Conservation (phyloP, 306 rosid species). For the Prunus campanulata region DNA sequence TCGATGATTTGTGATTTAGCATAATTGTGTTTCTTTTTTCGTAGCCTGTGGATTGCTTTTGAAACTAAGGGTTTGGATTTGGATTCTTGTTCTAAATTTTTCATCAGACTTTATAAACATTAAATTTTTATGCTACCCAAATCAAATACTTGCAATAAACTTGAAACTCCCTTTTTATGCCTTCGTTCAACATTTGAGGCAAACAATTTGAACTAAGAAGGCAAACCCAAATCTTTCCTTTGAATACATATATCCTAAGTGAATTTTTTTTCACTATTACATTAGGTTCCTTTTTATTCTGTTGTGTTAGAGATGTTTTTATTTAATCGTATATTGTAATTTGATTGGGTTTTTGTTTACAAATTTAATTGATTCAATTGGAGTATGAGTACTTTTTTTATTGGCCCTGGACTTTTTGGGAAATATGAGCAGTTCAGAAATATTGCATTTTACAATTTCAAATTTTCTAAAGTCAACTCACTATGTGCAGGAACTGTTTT, state of each 20-base stretch:
- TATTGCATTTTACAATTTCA: background rate
- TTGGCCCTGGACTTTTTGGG: background rate
- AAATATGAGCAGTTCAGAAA: background rate
- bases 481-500: constrained; percentile 73
- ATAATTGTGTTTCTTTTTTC: background rate
- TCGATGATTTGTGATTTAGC: background rate
- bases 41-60: background rate
- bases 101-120: background rate
- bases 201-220: background rate
- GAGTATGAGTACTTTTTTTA: too few species aligned
- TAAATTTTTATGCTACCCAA: background rate
- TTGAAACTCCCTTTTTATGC: background rate
- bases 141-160: background rate
- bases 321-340: background rate
- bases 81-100: background rate
- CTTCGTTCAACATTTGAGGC: background rate
- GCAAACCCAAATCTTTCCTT: background rate
- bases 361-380: background rate
- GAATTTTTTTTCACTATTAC: background rate
- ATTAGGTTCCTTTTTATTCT: background rate
- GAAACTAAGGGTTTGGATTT: background rate
- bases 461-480: background rate
- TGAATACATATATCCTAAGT: background rate
- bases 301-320: background rate
- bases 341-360: background rate